These are phyloP conservation scores for Phytophthora hybrid DNA, from an alignment of 352 stramenopile genomes.

Conservation along the genomic window DNA sequence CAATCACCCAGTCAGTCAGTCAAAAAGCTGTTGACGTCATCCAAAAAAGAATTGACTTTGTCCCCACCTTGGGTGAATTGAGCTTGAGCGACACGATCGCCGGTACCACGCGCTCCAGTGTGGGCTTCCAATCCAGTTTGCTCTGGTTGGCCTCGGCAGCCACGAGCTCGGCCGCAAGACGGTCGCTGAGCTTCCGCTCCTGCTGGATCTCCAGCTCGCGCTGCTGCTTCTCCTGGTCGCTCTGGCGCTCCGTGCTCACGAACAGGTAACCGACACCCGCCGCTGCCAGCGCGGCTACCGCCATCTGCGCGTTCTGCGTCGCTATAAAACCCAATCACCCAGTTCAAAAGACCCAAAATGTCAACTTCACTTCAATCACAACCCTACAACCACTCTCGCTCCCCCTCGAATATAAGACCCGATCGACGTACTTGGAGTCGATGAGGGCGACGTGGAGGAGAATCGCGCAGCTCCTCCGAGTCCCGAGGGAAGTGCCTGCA, in stretches of 20 bases:
- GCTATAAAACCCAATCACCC: conserved; percentile 15
- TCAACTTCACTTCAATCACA: conserved; percentile 12
- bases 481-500: conserved; percentile 19
- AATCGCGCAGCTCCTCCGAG: conserved; percentile 8
- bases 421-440: conserved; percentile 32
- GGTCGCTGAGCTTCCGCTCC: conserved; percentile 73
- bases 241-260: conserved; percentile 53
- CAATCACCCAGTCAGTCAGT: conserved; percentile 15
- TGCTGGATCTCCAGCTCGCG: conserved; percentile 67
- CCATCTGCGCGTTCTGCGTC: conserved; percentile 38
- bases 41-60: not conserved
- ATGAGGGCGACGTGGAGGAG: conserved; percentile 28
- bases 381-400: not conserved
- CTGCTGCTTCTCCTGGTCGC: conserved; percentile 60
- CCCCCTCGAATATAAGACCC: not conserved
- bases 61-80: conserved; percentile 82
- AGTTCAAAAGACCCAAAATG: conserved; percentile 1
- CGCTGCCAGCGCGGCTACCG: conserved; percentile 39
- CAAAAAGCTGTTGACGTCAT: conserved; percentile 8
- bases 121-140: conserved; percentile 83
- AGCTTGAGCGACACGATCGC: conserved; percentile 91
- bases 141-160: conserved; percentile 74
- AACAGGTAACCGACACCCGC: conserved; percentile 62
- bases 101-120: conserved; percentile 85
- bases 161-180: conserved; percentile 71